Evolutionary conservation across 2,329 filamentous ascomycete genomes (phyloP), one percentile per base, ranked within the genome.

Genomic region (Ilyonectria destructans): DNA sequence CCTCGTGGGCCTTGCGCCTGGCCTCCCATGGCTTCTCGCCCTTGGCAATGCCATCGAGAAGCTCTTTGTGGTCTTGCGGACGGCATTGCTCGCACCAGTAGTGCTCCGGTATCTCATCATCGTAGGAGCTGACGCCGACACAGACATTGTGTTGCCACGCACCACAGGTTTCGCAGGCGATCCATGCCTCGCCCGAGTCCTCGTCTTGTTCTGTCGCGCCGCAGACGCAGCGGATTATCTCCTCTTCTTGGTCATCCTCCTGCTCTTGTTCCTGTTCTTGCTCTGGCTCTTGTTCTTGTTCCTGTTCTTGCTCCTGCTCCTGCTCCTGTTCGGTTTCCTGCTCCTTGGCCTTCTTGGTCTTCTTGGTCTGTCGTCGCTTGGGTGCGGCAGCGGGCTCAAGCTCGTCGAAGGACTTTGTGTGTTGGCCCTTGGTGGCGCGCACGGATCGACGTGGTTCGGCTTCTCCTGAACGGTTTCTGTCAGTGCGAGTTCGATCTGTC

Each of bases 81-180:
- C 89, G 88, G 84, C 96, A 98, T 81, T 92, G 85, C 82, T 99
- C 96, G 82, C 96, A 99, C 82, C 92, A 97, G 84, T 99, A 99
- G 81, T 93, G 88, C 68, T 93, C 93, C 33, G 93, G 92, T 62
- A 94, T 87, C 76, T 95, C 90, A 67, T 95, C 93, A 35, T 91
- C 89, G 74, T 93, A 94, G 54, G 92, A 90, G 76, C 88, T 90
- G 79, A 98, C 89, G 60, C 94, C 94, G 86, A 99, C 94, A 80
- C 96, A 99, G 71, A 97, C 92, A 77, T 98, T 98, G 82, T 99
- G 96, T 82, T 99, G 96, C 96, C 96, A 99, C 48, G 92, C 96
- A 56, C 90, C 90, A 82, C 96, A 99, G 54, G 89, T 90, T 81
- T 99, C 96, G 84, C 96, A 99, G 69, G 93, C 94, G 77, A 99